phyloP scores from a whole-genome alignment of 2,329 filamentous ascomycete genomes.

The Chalaropsis ovoidea region DNA sequence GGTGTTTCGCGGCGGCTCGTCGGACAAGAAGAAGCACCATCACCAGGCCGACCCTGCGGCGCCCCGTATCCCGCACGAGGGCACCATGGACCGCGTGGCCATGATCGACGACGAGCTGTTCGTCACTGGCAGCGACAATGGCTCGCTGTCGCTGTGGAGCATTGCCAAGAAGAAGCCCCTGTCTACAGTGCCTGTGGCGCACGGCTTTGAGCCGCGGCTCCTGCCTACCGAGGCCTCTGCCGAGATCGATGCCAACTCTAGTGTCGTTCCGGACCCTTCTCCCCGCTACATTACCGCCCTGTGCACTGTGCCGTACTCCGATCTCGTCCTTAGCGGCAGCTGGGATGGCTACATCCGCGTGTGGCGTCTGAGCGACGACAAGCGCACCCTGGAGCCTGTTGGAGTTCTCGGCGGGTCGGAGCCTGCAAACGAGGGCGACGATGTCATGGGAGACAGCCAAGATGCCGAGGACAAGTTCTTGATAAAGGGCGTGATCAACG shows the following conservation, averaged over 20 bases:
- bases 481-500: conserved; percentile 74
- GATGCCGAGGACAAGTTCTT: conserved; percentile 26
- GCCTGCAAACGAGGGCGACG: conserved; percentile 29
- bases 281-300: conserved; percentile 89
- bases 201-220: conserved; percentile 69
- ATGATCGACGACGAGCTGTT: conserved; percentile 84
- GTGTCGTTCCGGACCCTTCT: conserved; percentile 52
- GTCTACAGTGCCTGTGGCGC: conserved; percentile 66
- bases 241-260: conserved; percentile 52
- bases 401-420: conserved; percentile 45
- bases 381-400: conserved; percentile 61
- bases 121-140: conserved; percentile 88
- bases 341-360: conserved; percentile 85
- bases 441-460: conserved; percentile 29
- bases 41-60: conserved; percentile 31
- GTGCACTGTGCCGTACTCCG: conserved; percentile 75
- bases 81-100: conserved; percentile 82
- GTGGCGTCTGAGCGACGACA: conserved; percentile 79
- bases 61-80: conserved; percentile 54
- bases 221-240: conserved; percentile 60
- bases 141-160: conserved; percentile 76
- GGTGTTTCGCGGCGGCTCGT: conserved; percentile 78
- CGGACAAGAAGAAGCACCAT: conserved; percentile 40
- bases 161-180: conserved; percentile 91
- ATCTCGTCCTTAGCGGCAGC: conserved; percentile 80